Evolutionary conservation across 345 rosid genomes (phyloP), one percentile per base, ranked within the genome.

Genomic region (Orychophragmus violaceus): DNA sequence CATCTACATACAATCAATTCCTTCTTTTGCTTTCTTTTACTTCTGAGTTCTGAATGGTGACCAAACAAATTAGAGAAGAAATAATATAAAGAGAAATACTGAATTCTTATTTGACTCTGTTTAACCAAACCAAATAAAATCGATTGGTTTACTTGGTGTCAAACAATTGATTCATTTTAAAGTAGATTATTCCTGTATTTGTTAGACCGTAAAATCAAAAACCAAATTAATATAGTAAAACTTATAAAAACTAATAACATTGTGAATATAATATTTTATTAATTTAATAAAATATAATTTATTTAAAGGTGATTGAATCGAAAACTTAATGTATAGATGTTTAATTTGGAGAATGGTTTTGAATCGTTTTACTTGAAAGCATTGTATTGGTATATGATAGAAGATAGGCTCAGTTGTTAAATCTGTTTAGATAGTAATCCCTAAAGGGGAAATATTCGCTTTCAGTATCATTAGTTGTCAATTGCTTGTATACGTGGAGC

Each of bases 361-460:
- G 46, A 21, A 70, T 41, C 29, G 14, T 37, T 10, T 63, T 27
- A 29, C 71, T 60, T 64, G 70, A 64, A 72, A 72, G 76, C 71
- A 72, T 41, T 21, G 46, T 42, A 22, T 6, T 66, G 44, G n/a
- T n/a, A n/a, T n/a, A n/a, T n/a, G n/a, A n/a, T n/a, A n/a, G n/a
- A n/a, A n/a, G n/a, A n/a, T n/a, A n/a, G n/a, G n/a, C n/a, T n/a
- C n/a, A n/a, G n/a, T n/a, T n/a, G n/a, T n/a, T n/a, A n/a, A n/a
- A n/a, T n/a, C n/a, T n/a, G n/a, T n/a, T n/a, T n/a, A n/a, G n/a
- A n/a, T n/a, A n/a, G n/a, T n/a, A n/a, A n/a, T n/a, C n/a, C n/a
- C n/a, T n/a, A n/a, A n/a, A n/a, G n/a, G n/a, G n/a, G n/a, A n/a
- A n/a, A n/a, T n/a, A n/a, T n/a, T n/a, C n/a, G n/a, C n/a, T n/a